A percentile compares a stretch with the other conserved stretches of the same genome.
These are phyloP conservation scores for Coleophoma crateriformis DNA, from an alignment of 2,329 filamentous ascomycete genomes.

Conservation along the genomic window DNA sequence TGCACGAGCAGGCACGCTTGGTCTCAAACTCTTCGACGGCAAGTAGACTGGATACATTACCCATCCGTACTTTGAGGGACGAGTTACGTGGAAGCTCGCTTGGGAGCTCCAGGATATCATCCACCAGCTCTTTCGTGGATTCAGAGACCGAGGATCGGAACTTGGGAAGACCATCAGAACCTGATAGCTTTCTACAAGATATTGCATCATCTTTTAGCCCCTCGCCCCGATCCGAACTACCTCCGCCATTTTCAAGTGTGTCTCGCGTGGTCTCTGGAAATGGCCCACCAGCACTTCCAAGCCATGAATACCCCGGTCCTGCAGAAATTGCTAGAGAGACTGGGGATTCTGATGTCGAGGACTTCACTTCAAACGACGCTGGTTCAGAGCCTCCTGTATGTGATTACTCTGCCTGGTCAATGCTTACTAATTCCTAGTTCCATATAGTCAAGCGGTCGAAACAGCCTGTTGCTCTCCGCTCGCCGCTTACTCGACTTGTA, in stretches of 20 bases:
- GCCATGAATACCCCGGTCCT: background rate
- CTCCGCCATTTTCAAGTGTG: conserved; percentile 23
- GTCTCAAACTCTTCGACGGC: conserved; percentile 14
- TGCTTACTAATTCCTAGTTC: too few species aligned
- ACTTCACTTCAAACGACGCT: too few species aligned
- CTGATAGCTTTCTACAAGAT: too few species aligned
- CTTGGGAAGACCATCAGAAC: background rate
- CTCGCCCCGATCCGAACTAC: conserved; percentile 5
- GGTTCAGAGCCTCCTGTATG: too few species aligned
- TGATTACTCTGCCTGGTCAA: too few species aligned
- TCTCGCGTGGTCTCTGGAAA: conserved; percentile 15
- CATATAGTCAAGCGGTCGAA: too few species aligned
- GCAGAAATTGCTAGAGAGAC: too few species aligned
- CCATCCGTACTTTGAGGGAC: conserved; percentile 16
- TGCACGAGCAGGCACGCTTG: conserved; percentile 21
- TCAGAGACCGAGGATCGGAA: background rate
- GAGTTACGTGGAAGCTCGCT: conserved; percentile 21
- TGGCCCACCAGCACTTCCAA: conserved; percentile 7
- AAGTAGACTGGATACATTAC: conserved; percentile 5
- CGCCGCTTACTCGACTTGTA: too few species aligned
- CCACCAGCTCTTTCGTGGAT: conserved; percentile 2
- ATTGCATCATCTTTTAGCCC: too few species aligned
- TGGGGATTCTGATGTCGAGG: too few species aligned
- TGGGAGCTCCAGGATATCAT: conserved; percentile 12
- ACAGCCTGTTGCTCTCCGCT: too few species aligned